A percentile compares a stretch with the other conserved stretches of the same genome.
Conservation (phyloP, 2,329 filamentous ascomycete species). For the Monilinia polystroma region DNA sequence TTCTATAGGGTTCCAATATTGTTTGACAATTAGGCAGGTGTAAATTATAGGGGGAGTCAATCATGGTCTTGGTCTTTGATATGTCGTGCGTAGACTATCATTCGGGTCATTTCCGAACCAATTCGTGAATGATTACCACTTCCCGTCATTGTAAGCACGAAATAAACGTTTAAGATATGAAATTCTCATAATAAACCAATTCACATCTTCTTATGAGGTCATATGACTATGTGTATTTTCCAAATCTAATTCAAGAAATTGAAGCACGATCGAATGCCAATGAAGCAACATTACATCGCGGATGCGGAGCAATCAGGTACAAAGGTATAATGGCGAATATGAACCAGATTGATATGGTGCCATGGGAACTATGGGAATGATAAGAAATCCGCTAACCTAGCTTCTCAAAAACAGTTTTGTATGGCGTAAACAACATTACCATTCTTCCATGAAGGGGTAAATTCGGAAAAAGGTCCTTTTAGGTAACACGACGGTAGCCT, state of each 20-base stretch:
- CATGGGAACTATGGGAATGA: neutral
- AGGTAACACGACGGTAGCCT: constrained; percentile 10
- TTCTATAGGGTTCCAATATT: neutral
- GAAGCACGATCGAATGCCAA: neutral
- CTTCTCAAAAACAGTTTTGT: neutral
- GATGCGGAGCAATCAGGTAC: constrained; percentile 13
- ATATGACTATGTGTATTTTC: neutral
- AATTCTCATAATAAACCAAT: neutral
- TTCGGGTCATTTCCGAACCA: constrained; percentile 5
- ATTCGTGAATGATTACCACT: constrained; percentile 1
- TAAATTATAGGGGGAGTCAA: neutral
- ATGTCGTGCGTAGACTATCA: constrained; percentile 17
- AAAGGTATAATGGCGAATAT: neutral
- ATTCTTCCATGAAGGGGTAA: neutral
- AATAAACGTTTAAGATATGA: neutral
- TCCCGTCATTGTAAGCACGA: constrained; percentile 3
- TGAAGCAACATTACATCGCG: neutral
- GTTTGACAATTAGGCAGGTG: neutral
- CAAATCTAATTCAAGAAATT: neutral
- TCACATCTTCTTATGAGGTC: neutral
- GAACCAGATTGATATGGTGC: neutral
- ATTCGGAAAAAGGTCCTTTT: constrained; percentile 18
- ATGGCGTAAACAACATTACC: neutral
- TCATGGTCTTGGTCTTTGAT: neutral
- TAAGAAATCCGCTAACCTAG: neutral